Conservation (phyloP, 2,329 filamentous ascomycete species). For the Cordyceps farinosa region DNA sequence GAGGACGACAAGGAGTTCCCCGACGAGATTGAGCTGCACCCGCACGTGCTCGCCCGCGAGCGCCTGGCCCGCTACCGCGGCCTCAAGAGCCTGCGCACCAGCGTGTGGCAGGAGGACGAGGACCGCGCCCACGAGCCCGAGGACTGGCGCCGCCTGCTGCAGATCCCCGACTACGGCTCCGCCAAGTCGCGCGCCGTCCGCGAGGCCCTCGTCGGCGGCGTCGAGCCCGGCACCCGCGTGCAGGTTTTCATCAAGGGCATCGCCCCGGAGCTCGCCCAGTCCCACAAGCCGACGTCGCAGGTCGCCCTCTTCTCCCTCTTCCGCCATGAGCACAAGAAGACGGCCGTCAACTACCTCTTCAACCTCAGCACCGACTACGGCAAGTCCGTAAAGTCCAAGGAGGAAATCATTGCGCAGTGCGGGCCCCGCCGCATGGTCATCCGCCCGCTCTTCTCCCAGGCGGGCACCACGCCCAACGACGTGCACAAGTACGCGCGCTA, state of each 20-base stretch:
- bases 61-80: conserved; percentile 83
- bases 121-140: conserved; percentile 84
- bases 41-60: conserved; percentile 80
- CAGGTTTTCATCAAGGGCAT: conserved; percentile 66
- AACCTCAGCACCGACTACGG: conserved; percentile 75
- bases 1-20: conserved; percentile 94
- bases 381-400: conserved; percentile 81
- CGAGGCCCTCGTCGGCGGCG: conserved; percentile 85
- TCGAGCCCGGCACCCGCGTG: conserved; percentile 78
- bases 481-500: conserved; percentile 96
- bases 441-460: conserved; percentile 85
- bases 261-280: conserved; percentile 40
- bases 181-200: conserved; percentile 72
- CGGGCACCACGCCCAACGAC: conserved; percentile 90
- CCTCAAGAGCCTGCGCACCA: conserved; percentile 84
- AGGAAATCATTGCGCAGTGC: conserved; percentile 86
- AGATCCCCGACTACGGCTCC: conserved; percentile 84
- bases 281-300: conserved; percentile 52
- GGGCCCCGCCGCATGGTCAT: conserved; percentile 82
- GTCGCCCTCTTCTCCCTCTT: conserved; percentile 80
- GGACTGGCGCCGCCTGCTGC: conserved; percentile 82
- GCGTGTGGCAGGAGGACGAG: conserved; percentile 83
- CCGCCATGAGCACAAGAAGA: conserved; percentile 91
- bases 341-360: conserved; percentile 84
- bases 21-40: conserved; percentile 92